A percentile compares a stretch with the other conserved stretches of the same genome.
Conservation (phyloP, 1,284 basidiomycete species). For the Sporisorium reilianum region DNA sequence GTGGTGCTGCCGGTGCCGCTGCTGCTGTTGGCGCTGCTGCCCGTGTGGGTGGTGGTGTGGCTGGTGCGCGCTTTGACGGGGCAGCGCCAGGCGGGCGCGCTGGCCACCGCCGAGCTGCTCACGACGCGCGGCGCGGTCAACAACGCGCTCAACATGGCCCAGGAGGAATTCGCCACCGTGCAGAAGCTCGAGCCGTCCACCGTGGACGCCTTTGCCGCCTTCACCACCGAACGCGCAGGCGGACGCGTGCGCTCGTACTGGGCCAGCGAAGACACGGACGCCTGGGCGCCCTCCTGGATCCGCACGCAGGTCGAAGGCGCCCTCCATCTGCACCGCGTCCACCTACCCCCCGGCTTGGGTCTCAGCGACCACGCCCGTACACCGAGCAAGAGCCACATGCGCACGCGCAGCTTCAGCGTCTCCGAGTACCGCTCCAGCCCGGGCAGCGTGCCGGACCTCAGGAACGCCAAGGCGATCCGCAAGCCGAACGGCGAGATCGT, state of each 20-base stretch:
- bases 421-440: conserved; percentile 36
- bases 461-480: conserved; percentile 37
- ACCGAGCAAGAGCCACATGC: conserved; percentile 5
- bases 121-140: conserved; percentile 39
- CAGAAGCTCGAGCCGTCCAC: conserved; percentile 20
- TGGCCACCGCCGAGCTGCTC: conserved; percentile 51
- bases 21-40: conserved; percentile 49
- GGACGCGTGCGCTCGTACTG: conserved; percentile 26
- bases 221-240: conserved; percentile 10
- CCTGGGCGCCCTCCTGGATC: conserved; percentile 52
- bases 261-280: conserved; percentile 33
- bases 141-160: conserved; percentile 54
- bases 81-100: conserved; percentile 26
- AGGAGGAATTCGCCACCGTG: conserved; percentile 52
- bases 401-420: conserved; percentile 40
- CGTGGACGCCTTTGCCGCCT: conserved; percentile 14
- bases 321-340: conserved; percentile 27
- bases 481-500: conserved; percentile 49
- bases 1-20: conserved; percentile 41
- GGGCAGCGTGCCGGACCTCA: conserved; percentile 20
- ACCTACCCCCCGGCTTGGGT: conserved; percentile 18
- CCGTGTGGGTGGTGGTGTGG: conserved; percentile 36
- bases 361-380: background rate
- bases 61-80: conserved; percentile 34
- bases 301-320: conserved; percentile 39